Percentiles rank a stretch among this genome's conserved stretches.
phyloP scores from a whole-genome alignment of 805 yeast genomes.

The Vanderwaltozyma tropicalis region DNA sequence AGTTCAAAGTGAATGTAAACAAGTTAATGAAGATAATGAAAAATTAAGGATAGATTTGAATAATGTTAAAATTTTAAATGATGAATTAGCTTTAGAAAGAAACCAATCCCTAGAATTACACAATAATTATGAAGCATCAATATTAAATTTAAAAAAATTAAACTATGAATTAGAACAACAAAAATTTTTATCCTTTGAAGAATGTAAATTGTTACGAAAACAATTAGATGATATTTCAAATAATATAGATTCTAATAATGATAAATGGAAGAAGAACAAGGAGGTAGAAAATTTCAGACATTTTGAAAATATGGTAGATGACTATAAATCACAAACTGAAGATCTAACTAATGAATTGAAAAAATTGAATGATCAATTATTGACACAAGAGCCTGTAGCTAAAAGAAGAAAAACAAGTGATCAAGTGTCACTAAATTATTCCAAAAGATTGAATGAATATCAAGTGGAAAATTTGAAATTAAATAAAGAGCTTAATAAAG shows the following conservation, averaged over 20 bases:
- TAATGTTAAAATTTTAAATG: constrained; percentile 21
- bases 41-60: constrained; percentile 18
- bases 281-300: constrained; percentile 9
- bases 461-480: constrained; percentile 35
- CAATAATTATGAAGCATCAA: constrained; percentile 18
- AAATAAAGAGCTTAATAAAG: constrained; percentile 29
- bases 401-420: constrained; percentile 25
- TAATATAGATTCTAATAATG: constrained; percentile 5
- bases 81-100: constrained; percentile 32
- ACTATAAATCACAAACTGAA: constrained; percentile 43
- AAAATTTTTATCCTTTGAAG: constrained; percentile 42
- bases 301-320: constrained; percentile 36
- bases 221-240: constrained; percentile 36
- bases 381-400: constrained; percentile 8
- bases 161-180: constrained; percentile 42
- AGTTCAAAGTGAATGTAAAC: constrained; percentile 32
- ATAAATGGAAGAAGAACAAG: background rate
- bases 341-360: constrained; percentile 33
- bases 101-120: constrained; percentile 26
- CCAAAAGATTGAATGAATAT: constrained; percentile 26
- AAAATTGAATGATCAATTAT: constrained; percentile 23
- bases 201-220: constrained; percentile 45
- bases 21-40: constrained; percentile 27
- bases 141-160: constrained; percentile 24
- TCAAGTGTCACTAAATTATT: constrained; percentile 18